Base-by-base conservation (phyloP, 257 asterid genomes). In the Salvia splendens region DNA sequence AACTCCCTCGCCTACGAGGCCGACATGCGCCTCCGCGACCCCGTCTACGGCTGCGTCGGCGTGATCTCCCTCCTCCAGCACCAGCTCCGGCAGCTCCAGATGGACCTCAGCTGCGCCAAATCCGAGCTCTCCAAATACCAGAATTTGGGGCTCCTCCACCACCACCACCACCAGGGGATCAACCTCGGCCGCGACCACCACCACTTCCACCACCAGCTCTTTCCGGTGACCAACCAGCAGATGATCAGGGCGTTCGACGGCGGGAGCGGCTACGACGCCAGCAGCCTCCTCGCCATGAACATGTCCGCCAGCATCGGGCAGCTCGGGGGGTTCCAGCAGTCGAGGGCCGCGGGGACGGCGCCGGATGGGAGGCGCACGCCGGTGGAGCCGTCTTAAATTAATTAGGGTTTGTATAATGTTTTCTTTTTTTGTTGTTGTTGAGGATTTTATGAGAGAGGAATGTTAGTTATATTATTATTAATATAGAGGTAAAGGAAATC, bases 351-450 rank as follows among this genome's bases (percentile, higher is more conserved):
- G 12, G 89, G 89, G 8, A 65, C 81, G 2, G 85, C 91, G 8
- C 81, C 91, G 3, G 96, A 92, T 12, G 98, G 94, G 14, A 85
- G 95, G 24, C 82, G 95, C 62, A 85, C 92, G 59, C 92, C 96
- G 43, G 86, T 92, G 0, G 96, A 92, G 12, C 98, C 95, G 6
- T 86, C 96, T 75, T 92, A 2, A 24, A 24, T 24, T 24, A 50
- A 50, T 55, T 55, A 83, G 86, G 85, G 85, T 62, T 62, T 62
- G 41, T n/a, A 41, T 9, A 24, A 12, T 7, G 10, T n/a, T 6
- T 20, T 45, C 28, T 24, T 14, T 58, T 50, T 61, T 0, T 2
- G 2, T n/a, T 49, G 14, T 49, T 16, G 8, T 50, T 50, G 17
- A 50, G 56, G 56, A 24, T 53, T 53, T 54, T 4, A 28, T 28